These are phyloP conservation scores for Chlorencoelia australis DNA, from an alignment of 2,329 filamentous ascomycete genomes.

Conservation along the genomic window DNA sequence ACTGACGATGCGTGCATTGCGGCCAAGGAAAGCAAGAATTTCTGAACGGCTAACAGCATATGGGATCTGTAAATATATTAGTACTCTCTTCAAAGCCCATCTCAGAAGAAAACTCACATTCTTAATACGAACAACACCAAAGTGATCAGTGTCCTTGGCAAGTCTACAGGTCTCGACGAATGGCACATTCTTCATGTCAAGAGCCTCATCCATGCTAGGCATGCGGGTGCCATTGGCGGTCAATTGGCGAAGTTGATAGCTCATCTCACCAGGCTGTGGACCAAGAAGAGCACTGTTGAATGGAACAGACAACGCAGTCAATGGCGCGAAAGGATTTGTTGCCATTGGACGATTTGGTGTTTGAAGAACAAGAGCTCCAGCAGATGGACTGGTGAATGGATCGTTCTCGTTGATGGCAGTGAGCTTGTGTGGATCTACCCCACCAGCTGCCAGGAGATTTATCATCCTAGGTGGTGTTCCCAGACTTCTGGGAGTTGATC, in stretches of 20 bases:
- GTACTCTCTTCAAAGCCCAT: neutral
- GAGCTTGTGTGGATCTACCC: neutral
- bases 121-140: conserved; percentile 28
- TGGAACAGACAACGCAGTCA: conserved; percentile 3
- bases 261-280: conserved; percentile 7
- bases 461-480: neutral
- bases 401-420: neutral
- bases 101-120: conserved; percentile 25
- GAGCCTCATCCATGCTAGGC: conserved; percentile 21
- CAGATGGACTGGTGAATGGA: neutral
- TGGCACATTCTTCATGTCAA: conserved; percentile 24
- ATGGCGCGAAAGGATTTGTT: conserved; percentile 9
- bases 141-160: conserved; percentile 17
- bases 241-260: conserved; percentile 11
- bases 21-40: conserved; percentile 48
- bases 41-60: conserved; percentile 43
- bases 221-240: conserved; percentile 15
- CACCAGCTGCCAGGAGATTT: neutral
- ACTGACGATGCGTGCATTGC: conserved; percentile 44
- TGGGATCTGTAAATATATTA: conserved; percentile 37
- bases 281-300: conserved; percentile 2
- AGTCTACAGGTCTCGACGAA: conserved; percentile 28
- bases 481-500: too few relatives aligned
- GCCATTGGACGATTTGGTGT: conserved; percentile 2
- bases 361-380: too few relatives aligned